phyloP scores from a whole-genome alignment of 2,329 filamentous ascomycete species.

The Teratosphaeria gauchensis region DNA sequence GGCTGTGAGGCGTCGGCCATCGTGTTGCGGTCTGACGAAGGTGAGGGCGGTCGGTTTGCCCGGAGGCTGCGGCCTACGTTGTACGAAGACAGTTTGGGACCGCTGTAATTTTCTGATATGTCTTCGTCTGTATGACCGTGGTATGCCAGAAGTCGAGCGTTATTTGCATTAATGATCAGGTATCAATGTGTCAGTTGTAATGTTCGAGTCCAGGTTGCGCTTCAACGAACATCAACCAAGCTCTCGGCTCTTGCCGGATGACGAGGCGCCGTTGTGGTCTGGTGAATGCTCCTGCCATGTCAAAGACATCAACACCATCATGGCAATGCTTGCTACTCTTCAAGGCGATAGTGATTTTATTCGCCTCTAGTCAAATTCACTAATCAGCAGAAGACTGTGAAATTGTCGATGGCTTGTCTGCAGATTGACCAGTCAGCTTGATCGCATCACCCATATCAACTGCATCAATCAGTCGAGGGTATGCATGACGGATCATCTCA shows the following conservation, averaged over 20 bases:
- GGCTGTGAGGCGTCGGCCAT: conserved; percentile 60
- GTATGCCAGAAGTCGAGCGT: neutral
- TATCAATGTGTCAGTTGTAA: neutral
- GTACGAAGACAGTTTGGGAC: conserved; percentile 18
- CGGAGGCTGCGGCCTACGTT: conserved; percentile 20
- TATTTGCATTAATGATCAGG: neutral
- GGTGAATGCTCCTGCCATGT: neutral
- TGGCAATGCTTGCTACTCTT: neutral
- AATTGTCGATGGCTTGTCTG: too few species aligned
- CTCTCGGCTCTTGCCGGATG: neutral
- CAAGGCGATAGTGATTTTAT: neutral
- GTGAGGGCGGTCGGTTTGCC: conserved; percentile 15
- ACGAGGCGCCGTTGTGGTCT: neutral
- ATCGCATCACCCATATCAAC: too few species aligned
- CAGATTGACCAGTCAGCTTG: too few species aligned
- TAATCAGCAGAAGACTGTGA: too few species aligned
- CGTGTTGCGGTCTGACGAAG: conserved; percentile 4
- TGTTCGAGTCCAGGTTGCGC: neutral
- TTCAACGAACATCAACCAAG: neutral
- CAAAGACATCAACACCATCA: neutral
- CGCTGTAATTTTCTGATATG: neutral
- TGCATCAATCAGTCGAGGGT: too few species aligned
- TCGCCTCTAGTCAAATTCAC: too few species aligned
- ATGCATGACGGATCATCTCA: neutral
- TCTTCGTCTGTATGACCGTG: neutral